These are phyloP conservation scores for Leptodontidium sp. DNA, from an alignment of 2,329 filamentous ascomycete genomes.

Conservation along the genomic window DNA sequence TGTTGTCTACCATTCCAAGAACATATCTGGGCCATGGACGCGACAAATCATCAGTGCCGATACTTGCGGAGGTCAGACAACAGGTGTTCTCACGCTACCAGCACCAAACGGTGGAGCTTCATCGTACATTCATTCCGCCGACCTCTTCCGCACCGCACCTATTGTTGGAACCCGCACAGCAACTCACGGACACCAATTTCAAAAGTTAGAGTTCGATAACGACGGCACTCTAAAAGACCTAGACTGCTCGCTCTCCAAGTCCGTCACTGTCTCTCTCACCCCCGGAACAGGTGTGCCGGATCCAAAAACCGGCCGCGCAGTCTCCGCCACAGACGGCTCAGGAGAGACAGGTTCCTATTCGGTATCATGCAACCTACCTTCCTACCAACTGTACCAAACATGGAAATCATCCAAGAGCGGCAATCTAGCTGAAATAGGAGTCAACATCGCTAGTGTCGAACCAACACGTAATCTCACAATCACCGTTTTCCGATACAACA, in stretches of 20 bases:
- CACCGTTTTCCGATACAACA: slow-evolving; percentile 37
- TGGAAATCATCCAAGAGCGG: slow-evolving; percentile 34
- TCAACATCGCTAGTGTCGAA: slow-evolving; percentile 35
- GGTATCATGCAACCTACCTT: slow-evolving; percentile 32
- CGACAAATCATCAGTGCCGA: slow-evolving; percentile 39
- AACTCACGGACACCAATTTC: slow-evolving; percentile 37
- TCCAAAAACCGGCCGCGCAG: slow-evolving; percentile 7
- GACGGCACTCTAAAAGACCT: slow-evolving; percentile 35
- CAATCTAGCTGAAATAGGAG: slow-evolving; percentile 27
- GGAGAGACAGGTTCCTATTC: slow-evolving; percentile 29
- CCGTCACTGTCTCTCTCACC: slow-evolving; percentile 26
- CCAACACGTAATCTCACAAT: slow-evolving; percentile 31
- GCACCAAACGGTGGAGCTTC: slow-evolving; percentile 24
- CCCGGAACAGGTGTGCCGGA: slow-evolving; percentile 21
- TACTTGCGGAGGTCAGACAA: slow-evolving; percentile 40
- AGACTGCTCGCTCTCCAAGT: slow-evolving; percentile 30
- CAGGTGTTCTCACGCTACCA: slow-evolving; percentile 35
- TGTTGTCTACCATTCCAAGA: slow-evolving; percentile 36
- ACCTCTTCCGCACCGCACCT: slow-evolving; percentile 35
- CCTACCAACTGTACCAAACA: slow-evolving; percentile 38
- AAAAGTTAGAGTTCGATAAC: slow-evolving; percentile 30
- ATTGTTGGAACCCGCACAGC: slow-evolving; percentile 34
- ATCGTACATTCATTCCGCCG: slow-evolving; percentile 38
- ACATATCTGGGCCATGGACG: slow-evolving; percentile 35
- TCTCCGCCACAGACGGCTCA: slow-evolving; percentile 32